These are phyloP conservation scores for Phytophthora boehmeriae DNA, from an alignment of 352 stramenopile genomes.

Conservation along the genomic window DNA sequence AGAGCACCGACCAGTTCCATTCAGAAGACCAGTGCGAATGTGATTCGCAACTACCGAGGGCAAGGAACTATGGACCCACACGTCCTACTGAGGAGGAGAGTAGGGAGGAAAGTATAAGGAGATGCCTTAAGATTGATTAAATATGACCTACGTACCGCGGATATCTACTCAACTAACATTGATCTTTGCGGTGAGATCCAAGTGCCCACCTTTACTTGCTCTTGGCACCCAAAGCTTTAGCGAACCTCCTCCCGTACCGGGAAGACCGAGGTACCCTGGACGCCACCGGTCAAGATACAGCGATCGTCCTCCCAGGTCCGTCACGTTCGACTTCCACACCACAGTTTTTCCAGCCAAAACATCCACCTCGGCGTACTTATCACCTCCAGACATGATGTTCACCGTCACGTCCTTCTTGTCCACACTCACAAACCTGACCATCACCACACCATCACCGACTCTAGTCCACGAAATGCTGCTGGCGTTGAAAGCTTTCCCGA, in stretches of 20 bases:
- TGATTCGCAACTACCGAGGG: too few relatives aligned
- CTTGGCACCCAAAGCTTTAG: background rate
- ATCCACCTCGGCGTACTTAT: conserved; percentile 33
- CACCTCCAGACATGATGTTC: background rate
- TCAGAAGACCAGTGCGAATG: too few relatives aligned
- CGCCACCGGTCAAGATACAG: conserved; percentile 1
- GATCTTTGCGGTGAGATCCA: background rate
- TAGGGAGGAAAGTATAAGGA: too few relatives aligned
- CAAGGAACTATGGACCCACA: too few relatives aligned
- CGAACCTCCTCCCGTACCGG: background rate
- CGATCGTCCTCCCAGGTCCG: background rate
- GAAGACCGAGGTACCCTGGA: background rate
- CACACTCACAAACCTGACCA: conserved; percentile 34
- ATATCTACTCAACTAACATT: background rate
- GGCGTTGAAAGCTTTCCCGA: conserved; percentile 36
- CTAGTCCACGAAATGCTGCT: conserved; percentile 37
- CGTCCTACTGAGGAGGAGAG: too few relatives aligned
- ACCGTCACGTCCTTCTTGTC: conserved; percentile 1
- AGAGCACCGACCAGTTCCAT: too few relatives aligned
- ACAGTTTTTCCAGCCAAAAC: conserved; percentile 12
- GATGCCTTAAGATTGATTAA: too few relatives aligned
- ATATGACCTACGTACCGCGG: background rate
- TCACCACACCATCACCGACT: conserved; percentile 32
- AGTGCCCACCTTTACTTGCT: background rate
- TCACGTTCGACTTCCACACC: background rate